Conservation (phyloP, 768 basidiomycete genomes). For the Trametes elegans region DNA sequence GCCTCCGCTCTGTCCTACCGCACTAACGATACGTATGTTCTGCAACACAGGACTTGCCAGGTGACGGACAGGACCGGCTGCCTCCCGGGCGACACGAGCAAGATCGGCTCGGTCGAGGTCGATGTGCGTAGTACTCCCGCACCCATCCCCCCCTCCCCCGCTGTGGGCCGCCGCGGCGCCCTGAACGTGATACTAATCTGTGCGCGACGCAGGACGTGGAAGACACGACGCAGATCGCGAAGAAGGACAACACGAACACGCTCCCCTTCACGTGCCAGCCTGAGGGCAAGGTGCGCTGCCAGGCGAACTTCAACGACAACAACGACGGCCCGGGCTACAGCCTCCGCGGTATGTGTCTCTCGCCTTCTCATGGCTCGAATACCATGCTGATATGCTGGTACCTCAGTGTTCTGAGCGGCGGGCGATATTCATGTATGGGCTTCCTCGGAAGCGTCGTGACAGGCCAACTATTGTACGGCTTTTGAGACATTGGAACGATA, state of each 20-base stretch:
- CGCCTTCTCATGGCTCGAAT: no score
- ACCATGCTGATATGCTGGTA: background rate
- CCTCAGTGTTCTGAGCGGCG: background rate
- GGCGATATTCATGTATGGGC: background rate
- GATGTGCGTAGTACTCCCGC: background rate
- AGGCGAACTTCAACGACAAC: conserved; percentile 17
- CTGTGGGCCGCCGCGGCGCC: no score
- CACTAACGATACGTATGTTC: no score
- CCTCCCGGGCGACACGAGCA: conserved; percentile 2
- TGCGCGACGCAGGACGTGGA: background rate
- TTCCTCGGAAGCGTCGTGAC: background rate
- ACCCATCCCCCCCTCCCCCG: no score
- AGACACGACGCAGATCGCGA: conserved; percentile 6
- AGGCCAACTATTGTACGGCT: background rate
- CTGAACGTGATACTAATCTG: background rate
- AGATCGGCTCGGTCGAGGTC: conserved; percentile 7
- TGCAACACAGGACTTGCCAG: conserved; percentile 3
- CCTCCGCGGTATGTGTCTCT: conserved; percentile 4
- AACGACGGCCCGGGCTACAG: conserved; percentile 13
- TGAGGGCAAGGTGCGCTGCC: conserved; percentile 7
- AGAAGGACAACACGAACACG: background rate
- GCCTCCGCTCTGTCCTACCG: background rate
- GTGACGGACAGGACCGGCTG: conserved; percentile 3
- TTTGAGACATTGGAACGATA: background rate
- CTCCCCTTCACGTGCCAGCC: conserved; percentile 9